Percentiles rank a stretch among this genome's conserved stretches.
Conservation (phyloP, 176 grass and related monocot species). For the Calamus simplicifolius region DNA sequence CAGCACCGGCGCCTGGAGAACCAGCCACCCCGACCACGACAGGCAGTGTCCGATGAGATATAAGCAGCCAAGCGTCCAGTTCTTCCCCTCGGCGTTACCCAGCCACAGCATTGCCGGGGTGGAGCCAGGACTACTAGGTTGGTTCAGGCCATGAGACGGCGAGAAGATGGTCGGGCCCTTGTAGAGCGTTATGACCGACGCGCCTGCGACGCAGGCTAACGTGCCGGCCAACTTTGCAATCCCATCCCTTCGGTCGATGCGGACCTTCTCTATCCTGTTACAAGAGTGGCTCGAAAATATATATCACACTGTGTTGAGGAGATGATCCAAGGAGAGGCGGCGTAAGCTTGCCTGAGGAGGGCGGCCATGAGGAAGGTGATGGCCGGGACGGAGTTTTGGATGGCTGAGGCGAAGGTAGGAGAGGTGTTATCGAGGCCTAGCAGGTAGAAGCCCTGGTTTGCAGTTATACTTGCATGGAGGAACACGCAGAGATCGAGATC, state of each 20-base stretch:
- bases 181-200: slow-evolving; percentile 89
- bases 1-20: slow-evolving; percentile 88
- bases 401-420: slow-evolving; percentile 88
- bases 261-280: slow-evolving; percentile 76
- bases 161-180: slow-evolving; percentile 75
- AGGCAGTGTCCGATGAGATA: slow-evolving; percentile 94
- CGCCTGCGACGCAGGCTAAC: slow-evolving; percentile 74
- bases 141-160: slow-evolving; percentile 10
- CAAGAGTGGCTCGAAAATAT: too few relatives aligned
- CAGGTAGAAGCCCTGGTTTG: slow-evolving; percentile 96
- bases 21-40: slow-evolving; percentile 97
- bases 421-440: slow-evolving; percentile 90
- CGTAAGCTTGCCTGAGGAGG: slow-evolving; percentile 31
- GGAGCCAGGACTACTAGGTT: background rate
- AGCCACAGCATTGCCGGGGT: slow-evolving; percentile 17
- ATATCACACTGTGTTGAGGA: too few relatives aligned
- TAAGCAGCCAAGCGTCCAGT: slow-evolving; percentile 87
- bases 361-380: slow-evolving; percentile 98
- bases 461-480: slow-evolving; percentile 47
- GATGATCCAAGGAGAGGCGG: too few relatives aligned
- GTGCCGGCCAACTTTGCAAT: slow-evolving; percentile 72
- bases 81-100: slow-evolving; percentile 37
- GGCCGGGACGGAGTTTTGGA: slow-evolving; percentile 96
- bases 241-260: slow-evolving; percentile 72
- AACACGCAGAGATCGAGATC: background rate